Evolutionary conservation across 1,284 basidiomycete species (phyloP).

Genomic region (Irpex rosettiformis): DNA sequence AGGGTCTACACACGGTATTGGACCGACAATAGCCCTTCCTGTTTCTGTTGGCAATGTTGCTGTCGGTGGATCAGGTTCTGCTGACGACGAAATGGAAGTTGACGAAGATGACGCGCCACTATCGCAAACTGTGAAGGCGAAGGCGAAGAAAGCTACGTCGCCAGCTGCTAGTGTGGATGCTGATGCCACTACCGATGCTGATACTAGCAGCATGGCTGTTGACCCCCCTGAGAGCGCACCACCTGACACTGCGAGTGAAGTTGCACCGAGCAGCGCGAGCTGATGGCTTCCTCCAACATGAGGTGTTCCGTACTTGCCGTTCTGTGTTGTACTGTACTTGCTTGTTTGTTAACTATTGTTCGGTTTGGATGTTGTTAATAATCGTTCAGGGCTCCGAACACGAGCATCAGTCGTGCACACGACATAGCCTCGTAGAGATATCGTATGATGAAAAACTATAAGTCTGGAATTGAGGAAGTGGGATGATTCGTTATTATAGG

Average conservation of each 20-base stretch:
- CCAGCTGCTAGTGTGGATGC: not conserved
- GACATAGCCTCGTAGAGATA: too few species aligned
- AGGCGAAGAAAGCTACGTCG: slow-evolving; percentile 9
- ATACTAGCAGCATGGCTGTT: slow-evolving; percentile 10
- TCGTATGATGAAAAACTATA: too few species aligned
- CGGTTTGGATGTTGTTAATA: too few species aligned
- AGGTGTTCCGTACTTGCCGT: too few species aligned
- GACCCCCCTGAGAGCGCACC: slow-evolving; percentile 3
- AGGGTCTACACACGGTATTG: slow-evolving; percentile 61
- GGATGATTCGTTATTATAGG: too few species aligned
- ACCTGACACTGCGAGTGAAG: not conserved
- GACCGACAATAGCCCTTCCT: slow-evolving; percentile 67
- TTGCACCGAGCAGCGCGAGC: not conserved
- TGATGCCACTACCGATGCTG: too few species aligned
- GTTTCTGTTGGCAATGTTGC: slow-evolving; percentile 30
- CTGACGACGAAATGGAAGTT: slow-evolving; percentile 31
- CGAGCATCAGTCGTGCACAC: too few species aligned
- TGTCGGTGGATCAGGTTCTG: slow-evolving; percentile 14
- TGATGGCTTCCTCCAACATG: too few species aligned
- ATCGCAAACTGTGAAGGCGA: slow-evolving; percentile 17
- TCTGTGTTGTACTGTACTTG: too few species aligned
- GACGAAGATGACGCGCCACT: slow-evolving; percentile 24
- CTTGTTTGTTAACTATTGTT: too few species aligned
- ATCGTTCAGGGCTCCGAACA: too few species aligned
- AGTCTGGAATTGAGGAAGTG: too few species aligned